Base-by-base conservation (phyloP, 148 eudicot genomes). In the Rhododendron ovatum region DNA sequence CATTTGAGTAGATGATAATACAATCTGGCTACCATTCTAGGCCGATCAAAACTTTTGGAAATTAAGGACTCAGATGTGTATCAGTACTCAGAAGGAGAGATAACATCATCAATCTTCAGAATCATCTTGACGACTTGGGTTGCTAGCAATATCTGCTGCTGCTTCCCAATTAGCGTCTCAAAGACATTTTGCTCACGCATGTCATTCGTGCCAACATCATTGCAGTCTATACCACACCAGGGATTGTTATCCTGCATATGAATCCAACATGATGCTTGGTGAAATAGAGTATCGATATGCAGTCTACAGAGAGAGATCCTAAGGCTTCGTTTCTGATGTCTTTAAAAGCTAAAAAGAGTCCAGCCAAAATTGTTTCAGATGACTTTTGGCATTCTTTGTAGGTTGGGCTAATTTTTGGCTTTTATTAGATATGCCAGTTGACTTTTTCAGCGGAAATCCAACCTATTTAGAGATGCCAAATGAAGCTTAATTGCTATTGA, bases 81-180 rank as follows among this genome's bases (percentile, higher is more conserved):
- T 93, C 88, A 96, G 86, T 90, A 97, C 14, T 93, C 98, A 0
- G 98, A 91, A 33, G 99, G 96, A 12, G 93, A 87, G 67, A 97
- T 95, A 86, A 97, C 98, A 85, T 95, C 99, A 22, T 97, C 99
- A 30, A 97, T 97, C 93, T 97, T 97, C 87, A 97, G 89, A 53
- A 97, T 97, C 99, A 97, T 97, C 92, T 94, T 97, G 28, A 97
- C 99, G 33, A 97, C 99, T 87, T 97, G 99, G 41, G 99, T 97
- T 41, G 98, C 99, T 8, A 97, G 95, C 89, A 94, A 80, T 45
- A 97, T 85, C 90, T 97, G 98, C 87, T 95, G 99, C 84, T 95
- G 96, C 91, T 97, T 97, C 82, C 99, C 98, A 2, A 95, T 97
- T 80, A 95, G 87, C 26, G 99, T 93, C 94, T 97, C 99, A 41